phyloP scores from a whole-genome alignment of 2,329 filamentous ascomycete genomes.

The Hansfordia pulvinata region DNA sequence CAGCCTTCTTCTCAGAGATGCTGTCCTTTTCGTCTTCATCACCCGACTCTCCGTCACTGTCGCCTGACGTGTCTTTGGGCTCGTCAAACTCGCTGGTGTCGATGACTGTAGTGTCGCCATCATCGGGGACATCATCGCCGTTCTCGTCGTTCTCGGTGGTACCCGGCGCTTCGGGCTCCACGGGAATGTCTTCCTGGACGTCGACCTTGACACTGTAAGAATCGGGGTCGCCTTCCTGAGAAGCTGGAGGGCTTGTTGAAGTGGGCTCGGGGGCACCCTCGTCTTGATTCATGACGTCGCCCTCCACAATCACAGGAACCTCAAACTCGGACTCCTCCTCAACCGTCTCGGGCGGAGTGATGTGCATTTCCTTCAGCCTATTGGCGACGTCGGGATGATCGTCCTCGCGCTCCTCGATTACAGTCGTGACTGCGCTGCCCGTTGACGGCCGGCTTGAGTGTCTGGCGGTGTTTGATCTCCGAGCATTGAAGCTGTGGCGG shows the following conservation, averaged over 20 bases:
- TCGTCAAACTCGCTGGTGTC: conserved; percentile 11
- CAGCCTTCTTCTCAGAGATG: conserved; percentile 10
- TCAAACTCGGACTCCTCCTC: conserved; percentile 32
- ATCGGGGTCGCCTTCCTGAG: conserved; percentile 4
- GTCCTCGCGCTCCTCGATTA: conserved; percentile 74
- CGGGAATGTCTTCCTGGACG: conserved; percentile 7
- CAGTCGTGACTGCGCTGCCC: conserved; percentile 65
- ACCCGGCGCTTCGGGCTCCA: conserved; percentile 7
- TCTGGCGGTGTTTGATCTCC: conserved; percentile 62
- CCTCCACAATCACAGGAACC: conserved; percentile 25
- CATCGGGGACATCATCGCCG: conserved; percentile 7
- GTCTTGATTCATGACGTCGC: conserved; percentile 15
- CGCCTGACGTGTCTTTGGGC: too few relatives aligned
- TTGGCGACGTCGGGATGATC: conserved; percentile 33
- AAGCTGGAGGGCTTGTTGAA: too few relatives aligned
- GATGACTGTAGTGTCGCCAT: conserved; percentile 8
- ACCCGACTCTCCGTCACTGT: too few relatives aligned
- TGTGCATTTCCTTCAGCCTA: conserved; percentile 30
- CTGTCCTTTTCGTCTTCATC: conserved; percentile 11
- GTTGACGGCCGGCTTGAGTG: conserved; percentile 74
- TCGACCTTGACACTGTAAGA: conserved; percentile 4
- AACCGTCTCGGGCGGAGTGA: conserved; percentile 41
- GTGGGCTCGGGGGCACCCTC: conserved; percentile 8
- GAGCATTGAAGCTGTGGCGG: conserved; percentile 29
- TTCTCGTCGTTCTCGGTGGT: conserved; percentile 1